phyloP scores from a whole-genome alignment of 2,329 filamentous ascomycete genomes.

The Colletotrichum sidae region DNA sequence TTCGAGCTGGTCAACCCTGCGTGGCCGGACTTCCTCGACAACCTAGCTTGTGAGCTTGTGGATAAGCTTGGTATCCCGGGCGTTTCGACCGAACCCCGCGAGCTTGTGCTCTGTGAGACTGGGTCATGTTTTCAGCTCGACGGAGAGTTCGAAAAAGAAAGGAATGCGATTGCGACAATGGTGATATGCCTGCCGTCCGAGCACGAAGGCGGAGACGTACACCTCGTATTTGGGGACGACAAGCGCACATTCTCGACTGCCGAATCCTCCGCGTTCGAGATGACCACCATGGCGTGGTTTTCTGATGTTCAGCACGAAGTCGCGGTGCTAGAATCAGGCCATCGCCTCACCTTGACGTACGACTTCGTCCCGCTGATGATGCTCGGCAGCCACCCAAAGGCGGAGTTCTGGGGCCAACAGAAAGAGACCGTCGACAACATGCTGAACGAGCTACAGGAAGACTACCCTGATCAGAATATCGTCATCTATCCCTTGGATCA shows the following conservation, averaged over 20 bases:
- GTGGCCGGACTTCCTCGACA: slow-evolving; percentile 47
- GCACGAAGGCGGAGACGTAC: slow-evolving; percentile 56
- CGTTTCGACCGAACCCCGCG: slow-evolving; percentile 50
- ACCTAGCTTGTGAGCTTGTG: slow-evolving; percentile 27
- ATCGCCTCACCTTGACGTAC: slow-evolving; percentile 61
- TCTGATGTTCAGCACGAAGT: slow-evolving; percentile 62
- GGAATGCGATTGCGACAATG: slow-evolving; percentile 60
- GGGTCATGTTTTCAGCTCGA: slow-evolving; percentile 59
- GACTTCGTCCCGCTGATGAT: slow-evolving; percentile 53
- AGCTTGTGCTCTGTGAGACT: slow-evolving; percentile 58
- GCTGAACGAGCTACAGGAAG: not conserved
- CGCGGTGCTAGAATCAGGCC: slow-evolving; percentile 53
- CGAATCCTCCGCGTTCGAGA: slow-evolving; percentile 44
- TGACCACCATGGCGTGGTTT: slow-evolving; percentile 54
- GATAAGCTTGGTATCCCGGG: slow-evolving; percentile 44
- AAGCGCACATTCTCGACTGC: slow-evolving; percentile 46
- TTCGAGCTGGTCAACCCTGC: slow-evolving; percentile 50
- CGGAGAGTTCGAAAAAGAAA: slow-evolving; percentile 57
- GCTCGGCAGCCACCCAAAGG: slow-evolving; percentile 26
- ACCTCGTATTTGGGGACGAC: slow-evolving; percentile 49
- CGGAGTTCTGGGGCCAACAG: slow-evolving; percentile 35
- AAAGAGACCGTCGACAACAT: slow-evolving; percentile 35
- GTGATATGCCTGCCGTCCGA: slow-evolving; percentile 58
- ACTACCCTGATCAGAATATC: not conserved
- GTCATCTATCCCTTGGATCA: slow-evolving; percentile 5